Evolutionary conservation across 441 rosid genomes (phyloP).

Genomic region (Jatropha multifida): DNA sequence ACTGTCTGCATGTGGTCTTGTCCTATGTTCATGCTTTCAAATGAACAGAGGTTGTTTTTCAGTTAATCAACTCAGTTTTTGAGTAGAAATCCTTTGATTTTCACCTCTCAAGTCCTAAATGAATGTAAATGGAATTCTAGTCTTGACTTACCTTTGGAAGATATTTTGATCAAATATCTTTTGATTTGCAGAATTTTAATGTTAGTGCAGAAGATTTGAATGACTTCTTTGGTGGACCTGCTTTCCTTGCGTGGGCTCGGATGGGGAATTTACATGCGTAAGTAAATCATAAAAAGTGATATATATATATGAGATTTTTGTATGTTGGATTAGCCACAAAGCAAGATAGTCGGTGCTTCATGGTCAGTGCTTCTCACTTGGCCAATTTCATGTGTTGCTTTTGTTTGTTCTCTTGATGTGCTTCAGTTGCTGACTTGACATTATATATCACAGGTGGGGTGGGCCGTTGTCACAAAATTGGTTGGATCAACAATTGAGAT

Average conservation of each 20-base stretch:
- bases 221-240: conserved; percentile 96
- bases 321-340: conserved; percentile 2
- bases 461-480: conserved; percentile 87
- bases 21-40: neutral
- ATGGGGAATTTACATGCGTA: conserved; percentile 99
- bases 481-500: conserved; percentile 71
- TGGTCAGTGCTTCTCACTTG: neutral
- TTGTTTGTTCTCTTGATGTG: conserved; percentile 6
- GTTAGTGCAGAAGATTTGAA: conserved; percentile 64
- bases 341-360: conserved; percentile 2
- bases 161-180: conserved; percentile 1
- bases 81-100: neutral
- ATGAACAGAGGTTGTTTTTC: neutral
- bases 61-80: neutral
- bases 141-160: neutral
- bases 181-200: conserved; percentile 64
- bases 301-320: neutral
- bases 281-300: conserved; percentile 14
- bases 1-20: neutral
- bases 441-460: conserved; percentile 74
- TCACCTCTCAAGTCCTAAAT: neutral
- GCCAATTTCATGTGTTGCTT: neutral
- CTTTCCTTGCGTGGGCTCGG: conserved; percentile 99
- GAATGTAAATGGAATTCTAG: neutral
- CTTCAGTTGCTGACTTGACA: conserved; percentile 9